Evolutionary conservation across 441 rosid species (phyloP), one percentile per base, ranked within the genome.

Genomic region (Aquilaria agallochum): DNA sequence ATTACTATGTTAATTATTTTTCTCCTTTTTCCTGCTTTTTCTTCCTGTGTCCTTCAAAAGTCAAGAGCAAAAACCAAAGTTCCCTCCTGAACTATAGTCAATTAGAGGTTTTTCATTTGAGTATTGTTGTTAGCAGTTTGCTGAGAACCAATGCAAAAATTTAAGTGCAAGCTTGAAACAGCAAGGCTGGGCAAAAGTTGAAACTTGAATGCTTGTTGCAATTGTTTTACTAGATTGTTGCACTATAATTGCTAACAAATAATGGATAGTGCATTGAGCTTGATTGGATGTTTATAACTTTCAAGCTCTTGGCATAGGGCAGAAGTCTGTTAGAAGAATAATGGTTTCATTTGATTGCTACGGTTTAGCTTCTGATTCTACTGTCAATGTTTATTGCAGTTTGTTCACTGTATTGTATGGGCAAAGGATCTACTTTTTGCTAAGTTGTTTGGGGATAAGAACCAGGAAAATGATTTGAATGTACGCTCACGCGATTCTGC

Each of bases 321-420:
- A 49, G 5, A 34, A 48, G 14, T 11, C 32, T 13, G 32, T 65
- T 44, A 51, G 34, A 30, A 20, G 32, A 27, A 57, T 57, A 50
- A 11, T n/a, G 36, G 51, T 57, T 66, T 9, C 47, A 31, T n/a
- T 51, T 53, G 11, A 10, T 62, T 51, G 15, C 59, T 47, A 8
- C 5, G 30, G 4, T 30, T 63, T 32, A n/a, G 44, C 53, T 53
- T 8, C 52, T 30, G 47, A 6, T 50, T 30, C 51, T 68, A 60
- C 64, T 62, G 13, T 59, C 13, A 10, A 65, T 57, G 55, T 60
- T 74, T 65, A 50, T 58, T 76, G 83, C 84, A 95, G 99, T 95
- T 95, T 83, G 91, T 95, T 78, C 99, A 95, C 76, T 95, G 99
- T 74, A 80, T 95, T 63, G 99, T 95, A n/a, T 95, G 99, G 99